Conservation (phyloP, 2,329 filamentous ascomycete genomes). For the Rhexocercosporidium sp. region DNA sequence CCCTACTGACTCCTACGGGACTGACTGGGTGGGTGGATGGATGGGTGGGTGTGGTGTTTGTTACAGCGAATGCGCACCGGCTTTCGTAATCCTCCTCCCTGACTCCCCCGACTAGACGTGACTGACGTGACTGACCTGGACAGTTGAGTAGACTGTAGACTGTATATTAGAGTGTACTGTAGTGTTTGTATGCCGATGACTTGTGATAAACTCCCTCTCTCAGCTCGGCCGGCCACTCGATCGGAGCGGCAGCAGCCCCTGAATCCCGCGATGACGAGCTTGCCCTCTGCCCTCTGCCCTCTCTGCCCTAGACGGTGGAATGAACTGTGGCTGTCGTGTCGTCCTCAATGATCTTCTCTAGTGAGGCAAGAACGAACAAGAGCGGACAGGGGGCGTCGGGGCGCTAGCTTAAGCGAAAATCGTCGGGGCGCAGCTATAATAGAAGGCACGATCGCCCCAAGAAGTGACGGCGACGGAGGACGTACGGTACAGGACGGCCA, state of each 20-base stretch:
- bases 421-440: conserved; percentile 14
- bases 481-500: no score
- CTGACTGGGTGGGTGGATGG: no score
- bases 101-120: not conserved
- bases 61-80: not conserved
- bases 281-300: no score
- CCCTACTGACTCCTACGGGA: no score
- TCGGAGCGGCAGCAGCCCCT: not conserved
- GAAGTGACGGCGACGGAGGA: conserved; percentile 5
- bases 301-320: no score
- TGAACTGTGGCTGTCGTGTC: not conserved
- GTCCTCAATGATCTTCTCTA: conserved; percentile 16
- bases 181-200: no score
- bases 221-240: no score
- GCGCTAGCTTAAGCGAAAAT: conserved; percentile 10
- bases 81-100: conserved; percentile 3
- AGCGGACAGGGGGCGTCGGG: conserved; percentile 16
- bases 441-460: conserved; percentile 15
- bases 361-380: conserved; percentile 23
- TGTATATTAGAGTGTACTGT: no score
- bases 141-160: not conserved
- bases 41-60: conserved; percentile 14
- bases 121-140: not conserved
- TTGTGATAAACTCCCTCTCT: no score
- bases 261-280: conserved; percentile 8